These are phyloP conservation scores for Lichina pygmaea DNA, from an alignment of 495 filamentous ascomycete species.

Conservation along the genomic window DNA sequence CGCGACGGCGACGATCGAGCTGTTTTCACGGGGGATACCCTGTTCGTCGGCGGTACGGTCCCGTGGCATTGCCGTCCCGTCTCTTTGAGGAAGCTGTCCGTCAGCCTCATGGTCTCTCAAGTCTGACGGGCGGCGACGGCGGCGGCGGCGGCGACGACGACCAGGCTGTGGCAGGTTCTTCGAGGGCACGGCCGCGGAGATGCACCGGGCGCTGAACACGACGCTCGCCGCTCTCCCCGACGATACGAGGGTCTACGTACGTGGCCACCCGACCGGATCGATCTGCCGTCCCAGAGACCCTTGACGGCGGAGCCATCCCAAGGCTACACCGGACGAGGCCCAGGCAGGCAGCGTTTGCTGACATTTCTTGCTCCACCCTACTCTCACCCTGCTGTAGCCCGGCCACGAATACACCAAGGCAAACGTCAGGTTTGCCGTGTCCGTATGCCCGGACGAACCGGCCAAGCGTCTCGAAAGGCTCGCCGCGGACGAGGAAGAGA, in stretches of 20 bases:
- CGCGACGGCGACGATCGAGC: slow-evolving; percentile 63
- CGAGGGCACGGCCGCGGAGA: slow-evolving; percentile 69
- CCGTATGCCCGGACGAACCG: slow-evolving; percentile 42
- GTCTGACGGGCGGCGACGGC: background rate
- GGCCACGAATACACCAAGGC: slow-evolving; percentile 94
- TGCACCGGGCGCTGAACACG: slow-evolving; percentile 79
- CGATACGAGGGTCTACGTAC: slow-evolving; percentile 78
- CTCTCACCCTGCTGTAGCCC: slow-evolving; percentile 23
- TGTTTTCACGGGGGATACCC: slow-evolving; percentile 87
- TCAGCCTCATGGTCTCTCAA: too few relatives aligned
- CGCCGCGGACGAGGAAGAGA: slow-evolving; percentile 55
- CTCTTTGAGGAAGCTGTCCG: background rate
- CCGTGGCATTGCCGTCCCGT: background rate
- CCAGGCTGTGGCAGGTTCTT: slow-evolving; percentile 91
- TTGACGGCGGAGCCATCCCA: too few relatives aligned
- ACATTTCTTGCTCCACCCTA: background rate
- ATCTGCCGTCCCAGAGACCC: too few relatives aligned
- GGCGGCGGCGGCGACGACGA: background rate
- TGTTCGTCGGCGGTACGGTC: slow-evolving; percentile 62
- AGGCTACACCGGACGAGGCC: too few relatives aligned
- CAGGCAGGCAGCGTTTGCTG: too few relatives aligned
- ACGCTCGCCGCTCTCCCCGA: slow-evolving; percentile 58
- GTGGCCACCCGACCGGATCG: slow-evolving; percentile 7
- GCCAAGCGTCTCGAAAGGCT: slow-evolving; percentile 54
- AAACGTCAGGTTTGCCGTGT: slow-evolving; percentile 66